Percentiles rank a stretch among this genome's conserved stretches.
Evolutionary conservation across 352 stramenopile species (phyloP).

Genomic region (Pythium rishiriense): DNA sequence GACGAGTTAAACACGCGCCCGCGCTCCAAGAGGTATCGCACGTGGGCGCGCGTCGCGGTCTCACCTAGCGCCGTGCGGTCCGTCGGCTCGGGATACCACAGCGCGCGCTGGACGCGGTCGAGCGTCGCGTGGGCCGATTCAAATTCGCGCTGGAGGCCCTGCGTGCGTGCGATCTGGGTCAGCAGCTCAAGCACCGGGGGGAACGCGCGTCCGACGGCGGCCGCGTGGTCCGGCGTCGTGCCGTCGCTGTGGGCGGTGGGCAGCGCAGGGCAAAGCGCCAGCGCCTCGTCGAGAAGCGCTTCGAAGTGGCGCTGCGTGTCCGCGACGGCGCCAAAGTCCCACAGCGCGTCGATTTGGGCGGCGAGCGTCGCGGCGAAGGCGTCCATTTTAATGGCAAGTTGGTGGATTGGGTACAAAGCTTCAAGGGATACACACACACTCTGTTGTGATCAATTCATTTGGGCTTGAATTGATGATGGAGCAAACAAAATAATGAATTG

Average conservation of each 20-base stretch:
- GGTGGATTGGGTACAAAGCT: neutral
- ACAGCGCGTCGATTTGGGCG: slow-evolving; percentile 7
- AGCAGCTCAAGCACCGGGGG: slow-evolving; percentile 21
- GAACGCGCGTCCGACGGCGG: neutral
- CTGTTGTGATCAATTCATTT: slow-evolving; percentile 2
- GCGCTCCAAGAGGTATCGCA: slow-evolving; percentile 29
- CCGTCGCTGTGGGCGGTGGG: neutral
- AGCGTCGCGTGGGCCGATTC: slow-evolving; percentile 24
- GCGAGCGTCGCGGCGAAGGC: slow-evolving; percentile 7
- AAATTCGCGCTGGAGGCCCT: slow-evolving; percentile 27
- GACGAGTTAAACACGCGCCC: slow-evolving; percentile 30
- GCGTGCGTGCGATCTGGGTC: slow-evolving; percentile 29
- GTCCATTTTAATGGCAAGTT: no score
- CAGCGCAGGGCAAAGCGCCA: neutral
- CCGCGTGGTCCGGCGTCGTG: neutral
- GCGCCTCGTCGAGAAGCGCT: slow-evolving; percentile 9
- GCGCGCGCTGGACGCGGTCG: slow-evolving; percentile 13
- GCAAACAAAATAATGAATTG: neutral
- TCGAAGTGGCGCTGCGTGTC: slow-evolving; percentile 18
- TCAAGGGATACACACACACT: no score
- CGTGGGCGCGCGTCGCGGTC: slow-evolving; percentile 10
- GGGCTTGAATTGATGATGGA: neutral
- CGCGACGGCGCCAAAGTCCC: slow-evolving; percentile 12
- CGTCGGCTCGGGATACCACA: neutral
- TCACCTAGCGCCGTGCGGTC: neutral